These are phyloP conservation scores for Cyathus striatus DNA, from an alignment of 768 basidiomycete genomes.

Conservation along the genomic window DNA sequence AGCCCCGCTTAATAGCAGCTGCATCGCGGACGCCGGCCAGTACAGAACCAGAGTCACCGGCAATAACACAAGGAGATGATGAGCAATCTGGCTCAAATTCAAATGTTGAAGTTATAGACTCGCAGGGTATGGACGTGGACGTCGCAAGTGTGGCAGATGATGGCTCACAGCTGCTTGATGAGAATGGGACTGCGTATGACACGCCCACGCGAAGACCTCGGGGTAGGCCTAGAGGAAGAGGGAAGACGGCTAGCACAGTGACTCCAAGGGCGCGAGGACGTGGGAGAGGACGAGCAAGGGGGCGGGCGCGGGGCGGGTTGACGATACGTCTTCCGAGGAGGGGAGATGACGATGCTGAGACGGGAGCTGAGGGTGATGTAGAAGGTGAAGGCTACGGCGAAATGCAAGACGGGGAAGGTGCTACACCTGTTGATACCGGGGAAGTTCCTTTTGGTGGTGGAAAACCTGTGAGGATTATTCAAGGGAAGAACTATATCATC, in stretches of 20 bases:
- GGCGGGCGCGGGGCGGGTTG: slow-evolving; percentile 11
- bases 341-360: slow-evolving; percentile 10
- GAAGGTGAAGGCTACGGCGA: slow-evolving; percentile 21
- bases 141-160: slow-evolving; percentile 26
- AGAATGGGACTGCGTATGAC: slow-evolving; percentile 15
- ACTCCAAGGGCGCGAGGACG: slow-evolving; percentile 34
- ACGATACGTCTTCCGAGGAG: not conserved
- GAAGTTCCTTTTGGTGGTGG: slow-evolving; percentile 47
- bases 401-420: slow-evolving; percentile 26
- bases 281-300: slow-evolving; percentile 27
- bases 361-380: slow-evolving; percentile 24
- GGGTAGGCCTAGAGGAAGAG: slow-evolving; percentile 24
- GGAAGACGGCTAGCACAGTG: slow-evolving; percentile 22
- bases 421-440: slow-evolving; percentile 25
- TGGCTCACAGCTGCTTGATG: slow-evolving; percentile 26
- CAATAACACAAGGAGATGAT: slow-evolving; percentile 21
- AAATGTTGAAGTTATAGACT: no score
- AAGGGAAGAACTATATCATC: slow-evolving; percentile 70
- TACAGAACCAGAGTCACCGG: slow-evolving; percentile 14
- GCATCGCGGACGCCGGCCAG: slow-evolving; percentile 12
- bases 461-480: slow-evolving; percentile 70
- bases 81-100: slow-evolving; percentile 31
- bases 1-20: slow-evolving; percentile 26
- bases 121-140: slow-evolving; percentile 31
- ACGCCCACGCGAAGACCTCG: slow-evolving; percentile 7